These are phyloP conservation scores for Exobasidium cylindrosporum DNA, from an alignment of 1,284 basidiomycete genomes.

Conservation along the genomic window DNA sequence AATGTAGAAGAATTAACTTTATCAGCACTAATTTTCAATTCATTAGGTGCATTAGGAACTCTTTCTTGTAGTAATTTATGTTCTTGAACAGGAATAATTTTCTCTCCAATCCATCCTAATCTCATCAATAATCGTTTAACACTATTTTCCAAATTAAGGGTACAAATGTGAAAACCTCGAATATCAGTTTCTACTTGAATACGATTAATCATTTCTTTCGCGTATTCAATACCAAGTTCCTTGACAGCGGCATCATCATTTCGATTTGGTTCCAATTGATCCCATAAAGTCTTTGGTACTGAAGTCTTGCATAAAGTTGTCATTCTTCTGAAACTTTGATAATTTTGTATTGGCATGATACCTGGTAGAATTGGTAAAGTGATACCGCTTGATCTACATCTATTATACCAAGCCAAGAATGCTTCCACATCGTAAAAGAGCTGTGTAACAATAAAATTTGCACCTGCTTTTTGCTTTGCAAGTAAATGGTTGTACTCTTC, in stretches of 20 bases:
- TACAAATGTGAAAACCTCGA: conserved; percentile 88
- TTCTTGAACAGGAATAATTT: background rate
- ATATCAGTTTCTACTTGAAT: conserved; percentile 66
- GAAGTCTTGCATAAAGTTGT: conserved; percentile 81
- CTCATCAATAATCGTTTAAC: conserved; percentile 75
- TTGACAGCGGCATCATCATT: conserved; percentile 87
- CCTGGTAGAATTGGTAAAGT: conserved; percentile 87
- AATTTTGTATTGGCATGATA: conserved; percentile 97
- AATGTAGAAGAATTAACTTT: background rate
- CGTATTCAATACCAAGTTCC: conserved; percentile 67
- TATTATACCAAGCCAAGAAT: conserved; percentile 38
- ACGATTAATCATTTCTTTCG: conserved; percentile 67
- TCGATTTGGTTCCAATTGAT: conserved; percentile 73
- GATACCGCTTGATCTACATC: conserved; percentile 64
- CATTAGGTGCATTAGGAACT: background rate
- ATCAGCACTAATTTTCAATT: background rate
- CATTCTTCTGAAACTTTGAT: conserved; percentile 84
- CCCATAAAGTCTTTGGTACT: conserved; percentile 70
- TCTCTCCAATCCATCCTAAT: conserved; percentile 21
- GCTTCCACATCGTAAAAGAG: conserved; percentile 88
- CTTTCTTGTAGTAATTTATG: background rate
- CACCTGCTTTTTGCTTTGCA: conserved; percentile 88
- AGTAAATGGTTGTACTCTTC: conserved; percentile 76
- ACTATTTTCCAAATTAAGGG: conserved; percentile 94
- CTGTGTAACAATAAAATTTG: conserved; percentile 93